Evolutionary conservation across 495 filamentous ascomycete genomes (phyloP), one percentile per base, ranked within the genome.

Genomic region (Geoglossum glabrum): DNA sequence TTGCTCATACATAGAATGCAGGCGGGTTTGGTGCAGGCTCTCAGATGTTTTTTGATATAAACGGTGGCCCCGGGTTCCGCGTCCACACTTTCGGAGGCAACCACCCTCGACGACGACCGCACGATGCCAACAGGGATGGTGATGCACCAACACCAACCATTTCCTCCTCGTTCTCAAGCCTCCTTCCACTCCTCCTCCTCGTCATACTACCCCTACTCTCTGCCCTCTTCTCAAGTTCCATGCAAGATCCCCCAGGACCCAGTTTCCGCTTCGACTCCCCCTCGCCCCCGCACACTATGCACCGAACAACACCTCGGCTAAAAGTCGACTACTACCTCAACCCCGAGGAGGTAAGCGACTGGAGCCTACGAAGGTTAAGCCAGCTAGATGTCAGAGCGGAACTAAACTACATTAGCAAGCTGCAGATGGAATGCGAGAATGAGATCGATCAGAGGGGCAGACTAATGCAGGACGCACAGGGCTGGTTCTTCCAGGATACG

Each of bases 1-100:
- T 54, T 36, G 33, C 33, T 54, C n/a, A 36, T 19, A 27, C 51
- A n/a, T 7, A 8, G 30, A 11, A 1, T 30, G 7, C 19, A 56
- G 34, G 17, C 30, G 23, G 64, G 59, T 83, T 87, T 68, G 76
- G 82, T 70, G 79, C 78, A 30, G 87, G 85, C 17, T 85, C 85
- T 13, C 81, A 85, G 64, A 95, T 94, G 67, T 84, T 90, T 52
- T 96, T 96, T 73, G 94, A 94, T 66, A 77, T 94, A 64, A 85
- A 85, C 57, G 85, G 84, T 1, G 87, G 86, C 27, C 83, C 86
- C 3, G 84, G 84, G 10, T 79, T 93, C 64, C 75, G 87, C 52
- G 85, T 94, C 54, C 87, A 92, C 66, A 87, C 90, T 63, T 92
- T 94, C 66, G 87, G 85, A 45, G 86, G 86, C 11, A 70, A 72